Conservation (phyloP, 805 yeast species). For the Priceomyces haplophilus region DNA sequence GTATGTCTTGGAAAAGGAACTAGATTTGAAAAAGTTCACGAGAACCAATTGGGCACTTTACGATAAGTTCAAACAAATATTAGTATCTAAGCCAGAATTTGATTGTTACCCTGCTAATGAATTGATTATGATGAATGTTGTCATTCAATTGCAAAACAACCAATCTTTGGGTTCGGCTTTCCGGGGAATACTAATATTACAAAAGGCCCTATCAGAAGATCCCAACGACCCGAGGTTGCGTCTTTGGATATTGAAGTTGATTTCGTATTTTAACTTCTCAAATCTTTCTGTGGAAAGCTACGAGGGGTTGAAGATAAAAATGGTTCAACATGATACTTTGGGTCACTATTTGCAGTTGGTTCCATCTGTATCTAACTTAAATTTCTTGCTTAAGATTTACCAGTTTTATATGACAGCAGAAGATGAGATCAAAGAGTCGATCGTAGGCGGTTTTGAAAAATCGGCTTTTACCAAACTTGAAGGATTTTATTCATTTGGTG, state of each 20-base stretch:
- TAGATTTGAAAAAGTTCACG: slow-evolving; percentile 12
- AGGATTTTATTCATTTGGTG: slow-evolving; percentile 62
- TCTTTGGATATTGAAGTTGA: slow-evolving; percentile 67
- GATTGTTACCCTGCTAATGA: slow-evolving; percentile 75
- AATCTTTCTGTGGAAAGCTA: slow-evolving; percentile 50
- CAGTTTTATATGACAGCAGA: slow-evolving; percentile 55
- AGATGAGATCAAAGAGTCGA: slow-evolving; percentile 47
- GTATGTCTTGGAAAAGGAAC: slow-evolving; percentile 17
- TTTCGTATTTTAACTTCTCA: slow-evolving; percentile 54
- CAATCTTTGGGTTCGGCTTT: slow-evolving; percentile 20
- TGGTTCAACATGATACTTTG: slow-evolving; percentile 72
- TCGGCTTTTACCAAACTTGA: slow-evolving; percentile 63
- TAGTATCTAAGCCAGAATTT: slow-evolving; percentile 44
- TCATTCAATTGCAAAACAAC: slow-evolving; percentile 18
- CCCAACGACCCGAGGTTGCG: slow-evolving; percentile 70
- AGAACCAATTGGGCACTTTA: slow-evolving; percentile 18
- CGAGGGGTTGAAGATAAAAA: slow-evolving; percentile 58
- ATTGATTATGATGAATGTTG: slow-evolving; percentile 54
- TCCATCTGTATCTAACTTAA: slow-evolving; percentile 42
- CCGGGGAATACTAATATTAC: slow-evolving; percentile 54
- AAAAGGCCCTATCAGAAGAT: slow-evolving; percentile 52
- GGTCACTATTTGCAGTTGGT: slow-evolving; percentile 45
- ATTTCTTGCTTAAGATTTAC: slow-evolving; percentile 31
- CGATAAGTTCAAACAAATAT: slow-evolving; percentile 23
- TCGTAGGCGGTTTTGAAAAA: slow-evolving; percentile 53